Evolutionary conservation across 2,329 filamentous ascomycete genomes (phyloP).

Genomic region (Canariomyces notabilis): DNA sequence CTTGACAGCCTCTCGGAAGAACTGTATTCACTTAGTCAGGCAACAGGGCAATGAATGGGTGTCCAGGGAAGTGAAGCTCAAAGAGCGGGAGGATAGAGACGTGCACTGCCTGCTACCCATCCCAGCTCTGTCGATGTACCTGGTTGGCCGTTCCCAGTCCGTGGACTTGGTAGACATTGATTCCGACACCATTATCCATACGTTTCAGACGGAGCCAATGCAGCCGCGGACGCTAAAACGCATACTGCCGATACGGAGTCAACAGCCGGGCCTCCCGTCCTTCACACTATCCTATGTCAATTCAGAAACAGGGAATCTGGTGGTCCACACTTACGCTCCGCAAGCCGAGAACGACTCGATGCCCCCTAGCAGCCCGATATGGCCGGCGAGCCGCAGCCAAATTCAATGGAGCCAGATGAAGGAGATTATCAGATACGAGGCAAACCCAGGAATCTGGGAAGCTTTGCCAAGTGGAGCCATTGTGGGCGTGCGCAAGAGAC

Average conservation of each 20-base stretch:
- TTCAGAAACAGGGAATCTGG: slow-evolving; percentile 53
- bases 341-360: slow-evolving; percentile 50
- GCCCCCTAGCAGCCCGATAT: slow-evolving; percentile 46
- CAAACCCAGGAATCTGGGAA: slow-evolving; percentile 63
- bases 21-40: slow-evolving; percentile 45
- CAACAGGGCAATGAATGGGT: slow-evolving; percentile 44
- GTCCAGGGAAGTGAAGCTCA: slow-evolving; percentile 42
- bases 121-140: slow-evolving; percentile 53
- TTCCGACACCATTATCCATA: slow-evolving; percentile 53
- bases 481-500: slow-evolving; percentile 53
- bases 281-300: slow-evolving; percentile 62
- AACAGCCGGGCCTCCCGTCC: slow-evolving; percentile 48
- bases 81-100: slow-evolving; percentile 37
- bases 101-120: slow-evolving; percentile 55
- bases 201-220: slow-evolving; percentile 55
- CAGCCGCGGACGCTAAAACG: slow-evolving; percentile 55
- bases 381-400: slow-evolving; percentile 38
- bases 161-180: slow-evolving; percentile 59
- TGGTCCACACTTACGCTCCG: slow-evolving; percentile 60
- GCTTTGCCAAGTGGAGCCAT: slow-evolving; percentile 55
- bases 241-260: slow-evolving; percentile 49
- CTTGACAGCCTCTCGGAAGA: slow-evolving; percentile 46
- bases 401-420: slow-evolving; percentile 49
- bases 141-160: slow-evolving; percentile 52
- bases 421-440: slow-evolving; percentile 48